Evolutionary conservation across 306 rosid species (phyloP).

Genomic region (Begonia loranthoides): DNA sequence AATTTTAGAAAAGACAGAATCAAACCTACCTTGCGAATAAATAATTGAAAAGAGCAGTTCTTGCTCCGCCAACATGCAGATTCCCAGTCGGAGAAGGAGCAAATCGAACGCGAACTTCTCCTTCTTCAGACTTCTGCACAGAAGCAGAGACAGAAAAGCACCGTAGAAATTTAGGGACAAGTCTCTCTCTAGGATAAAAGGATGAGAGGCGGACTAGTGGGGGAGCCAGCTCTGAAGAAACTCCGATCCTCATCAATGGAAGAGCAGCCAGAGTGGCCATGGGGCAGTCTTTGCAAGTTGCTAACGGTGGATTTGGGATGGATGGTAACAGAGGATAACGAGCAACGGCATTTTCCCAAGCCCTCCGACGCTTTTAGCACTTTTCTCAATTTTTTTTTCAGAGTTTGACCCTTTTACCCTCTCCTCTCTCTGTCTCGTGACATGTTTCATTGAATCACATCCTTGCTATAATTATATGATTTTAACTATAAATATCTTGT

Average conservation of each 20-base stretch:
- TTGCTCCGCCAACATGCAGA: slow-evolving; percentile 96
- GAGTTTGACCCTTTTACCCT: too few species aligned
- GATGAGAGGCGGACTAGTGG: slow-evolving; percentile 30
- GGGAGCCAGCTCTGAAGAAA: slow-evolving; percentile 17
- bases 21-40: slow-evolving; percentile 15
- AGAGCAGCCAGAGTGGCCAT: slow-evolving; percentile 9
- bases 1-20: background rate
- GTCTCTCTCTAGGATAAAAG: slow-evolving; percentile 1
- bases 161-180: slow-evolving; percentile 18
- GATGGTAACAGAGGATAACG: background rate
- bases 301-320: background rate
- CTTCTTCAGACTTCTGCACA: slow-evolving; percentile 13
- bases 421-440: too few species aligned
- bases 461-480: too few species aligned
- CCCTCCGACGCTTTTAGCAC: too few species aligned
- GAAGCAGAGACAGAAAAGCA: slow-evolving; percentile 47
- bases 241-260: slow-evolving; percentile 7
- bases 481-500: too few species aligned
- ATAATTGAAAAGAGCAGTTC: slow-evolving; percentile 58
- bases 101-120: slow-evolving; percentile 72
- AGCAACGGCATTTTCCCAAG: background rate
- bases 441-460: too few species aligned
- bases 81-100: slow-evolving; percentile 98
- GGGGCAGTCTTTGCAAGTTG: background rate
- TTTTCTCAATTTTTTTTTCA: too few species aligned